Percentiles rank a stretch among this genome's conserved stretches.
These are phyloP conservation scores for Colletotrichum orchidophilum DNA, from an alignment of 2,329 filamentous ascomycete genomes.

Conservation along the genomic window DNA sequence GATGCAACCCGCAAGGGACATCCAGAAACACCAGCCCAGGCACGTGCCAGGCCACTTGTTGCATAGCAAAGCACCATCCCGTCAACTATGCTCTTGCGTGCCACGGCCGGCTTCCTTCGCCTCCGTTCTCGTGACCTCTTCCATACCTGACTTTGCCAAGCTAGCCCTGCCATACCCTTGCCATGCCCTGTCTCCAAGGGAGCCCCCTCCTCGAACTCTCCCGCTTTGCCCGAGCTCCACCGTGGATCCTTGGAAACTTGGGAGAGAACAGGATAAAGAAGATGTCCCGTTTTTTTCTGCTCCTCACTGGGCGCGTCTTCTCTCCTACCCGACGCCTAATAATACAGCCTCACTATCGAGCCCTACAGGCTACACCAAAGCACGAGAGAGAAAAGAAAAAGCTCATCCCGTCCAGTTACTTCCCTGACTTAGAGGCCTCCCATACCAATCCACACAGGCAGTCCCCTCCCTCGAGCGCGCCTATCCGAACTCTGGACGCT, in stretches of 20 bases:
- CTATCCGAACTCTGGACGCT: neutral
- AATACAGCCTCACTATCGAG: conserved; percentile 4
- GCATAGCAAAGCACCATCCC: neutral
- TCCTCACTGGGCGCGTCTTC: neutral
- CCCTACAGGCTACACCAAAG: conserved; percentile 7
- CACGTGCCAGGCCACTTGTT: neutral
- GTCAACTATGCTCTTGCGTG: neutral
- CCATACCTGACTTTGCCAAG: neutral
- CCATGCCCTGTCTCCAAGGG: conserved; percentile 2
- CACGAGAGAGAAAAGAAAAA: neutral
- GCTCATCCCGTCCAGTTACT: neutral
- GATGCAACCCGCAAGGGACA: neutral
- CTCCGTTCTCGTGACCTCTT: neutral
- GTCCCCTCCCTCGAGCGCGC: neutral
- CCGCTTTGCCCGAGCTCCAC: neutral
- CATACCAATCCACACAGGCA: neutral
- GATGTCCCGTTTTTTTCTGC: neutral
- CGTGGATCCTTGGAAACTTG: neutral
- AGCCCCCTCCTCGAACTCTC: neutral
- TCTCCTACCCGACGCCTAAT: conserved; percentile 1
- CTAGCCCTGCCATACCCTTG: neutral
- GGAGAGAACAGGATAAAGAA: neutral
- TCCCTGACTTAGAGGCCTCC: conserved; percentile 1
- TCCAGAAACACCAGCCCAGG: neutral
- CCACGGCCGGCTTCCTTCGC: neutral